Percentiles rank a stretch among this genome's conserved stretches.
Conservation (phyloP, 2,329 filamentous ascomycete genomes). For the Aspergillus neotritici region DNA sequence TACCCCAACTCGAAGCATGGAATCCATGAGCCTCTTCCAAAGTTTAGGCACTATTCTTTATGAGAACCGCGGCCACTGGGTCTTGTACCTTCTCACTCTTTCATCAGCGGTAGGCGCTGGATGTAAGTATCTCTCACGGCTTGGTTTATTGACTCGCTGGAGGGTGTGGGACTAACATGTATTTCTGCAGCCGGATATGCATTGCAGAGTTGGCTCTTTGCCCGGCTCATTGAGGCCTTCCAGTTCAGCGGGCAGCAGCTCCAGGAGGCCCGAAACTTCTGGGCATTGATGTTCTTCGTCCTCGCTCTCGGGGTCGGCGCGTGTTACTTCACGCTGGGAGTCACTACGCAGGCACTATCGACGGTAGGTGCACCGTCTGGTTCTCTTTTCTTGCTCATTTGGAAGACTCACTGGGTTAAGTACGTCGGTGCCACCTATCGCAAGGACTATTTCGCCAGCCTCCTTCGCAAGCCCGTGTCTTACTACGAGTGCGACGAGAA, state of each 20-base stretch:
- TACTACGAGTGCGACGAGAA: conserved; percentile 11
- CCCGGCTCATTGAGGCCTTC: conserved; percentile 46
- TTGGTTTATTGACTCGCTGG: neutral
- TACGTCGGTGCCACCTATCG: conserved; percentile 5
- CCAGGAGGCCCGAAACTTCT: conserved; percentile 44
- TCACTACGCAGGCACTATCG: too few species aligned
- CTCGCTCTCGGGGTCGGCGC: conserved; percentile 45
- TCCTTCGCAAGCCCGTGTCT: conserved; percentile 6
- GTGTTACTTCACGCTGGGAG: conserved; percentile 44
- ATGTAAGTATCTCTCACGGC: conserved; percentile 18
- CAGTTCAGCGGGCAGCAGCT: conserved; percentile 36
- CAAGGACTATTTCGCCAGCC: conserved; percentile 9
- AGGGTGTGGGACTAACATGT: too few species aligned
- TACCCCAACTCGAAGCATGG: too few species aligned
- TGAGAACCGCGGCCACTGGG: conserved; percentile 29
- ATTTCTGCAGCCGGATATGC: conserved; percentile 25
- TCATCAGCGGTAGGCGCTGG: conserved; percentile 25
- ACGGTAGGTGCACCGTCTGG: too few species aligned
- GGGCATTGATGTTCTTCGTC: conserved; percentile 53
- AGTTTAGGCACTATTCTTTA: conserved; percentile 24
- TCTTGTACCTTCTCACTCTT: conserved; percentile 22
- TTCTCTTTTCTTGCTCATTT: too few species aligned
- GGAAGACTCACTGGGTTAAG: too few species aligned
- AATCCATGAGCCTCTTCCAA: conserved; percentile 15
- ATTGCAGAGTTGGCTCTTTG: conserved; percentile 43